Base-by-base conservation (phyloP, 1,284 basidiomycete genomes). In the Phellopilus nigrolimitatus region DNA sequence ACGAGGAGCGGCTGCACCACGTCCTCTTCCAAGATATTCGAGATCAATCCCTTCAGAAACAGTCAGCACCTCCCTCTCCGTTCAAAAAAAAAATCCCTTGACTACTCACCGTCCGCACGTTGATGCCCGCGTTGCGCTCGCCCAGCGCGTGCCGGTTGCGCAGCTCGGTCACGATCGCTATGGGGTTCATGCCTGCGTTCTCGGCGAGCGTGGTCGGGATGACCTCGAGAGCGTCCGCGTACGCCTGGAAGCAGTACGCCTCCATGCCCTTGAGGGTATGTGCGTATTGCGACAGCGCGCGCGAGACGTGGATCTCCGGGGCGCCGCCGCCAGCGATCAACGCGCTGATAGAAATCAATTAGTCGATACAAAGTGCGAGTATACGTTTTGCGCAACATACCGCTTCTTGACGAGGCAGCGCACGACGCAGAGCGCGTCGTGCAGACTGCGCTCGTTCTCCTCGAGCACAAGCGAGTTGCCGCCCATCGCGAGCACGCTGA, bases 221-320 rank as follows among this genome's bases (percentile, higher is more conserved):
- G 56, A 99, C 88, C 70, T 99, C 97, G 52, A 99, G 80, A 4
- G 97, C 94, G 65, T 99, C 97, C 31, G 97, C 94, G 62, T 94
- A 99, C 3, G 95, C 95, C 66, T 97, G 91, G 84, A 95, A 97
- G 70, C 97, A 98, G 71, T 99, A 99, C 5, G 95, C 91, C 71
- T 99, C 95, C 88, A 98, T 97, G 48, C 97, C 95, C 69, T 90
- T 97, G 59, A 99, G 79, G 0, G 93, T 90, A 61, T 97, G 92
- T 4, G 95, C 87, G 63, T 97, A 83, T 68, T 97, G 91, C 3
- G 92, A 87, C 33, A 99, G 78, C 57, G 91, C 73, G 36, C 95
- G 83, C n/a, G 97, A 98, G 49, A 97, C 88, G 68, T 99, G 93
- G 61, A 99, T 97, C 70, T 99, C 97, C 24, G 97, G 97, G 19